phyloP scores from a whole-genome alignment of 345 rosid genomes.

The Acer yangbiense region DNA sequence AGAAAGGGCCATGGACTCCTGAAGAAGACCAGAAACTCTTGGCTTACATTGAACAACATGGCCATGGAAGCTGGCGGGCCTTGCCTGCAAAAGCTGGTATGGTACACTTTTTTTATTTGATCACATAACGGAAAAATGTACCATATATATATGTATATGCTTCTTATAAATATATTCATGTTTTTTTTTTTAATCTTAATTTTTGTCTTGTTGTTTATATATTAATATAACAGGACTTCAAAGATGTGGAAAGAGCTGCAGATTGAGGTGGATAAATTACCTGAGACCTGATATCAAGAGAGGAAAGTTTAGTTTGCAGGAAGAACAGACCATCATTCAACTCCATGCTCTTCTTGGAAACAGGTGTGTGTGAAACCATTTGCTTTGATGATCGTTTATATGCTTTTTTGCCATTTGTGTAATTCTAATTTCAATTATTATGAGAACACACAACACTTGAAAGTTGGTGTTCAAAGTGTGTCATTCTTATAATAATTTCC shows the following conservation, averaged over 20 bases:
- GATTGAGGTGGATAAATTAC: conserved; percentile 68
- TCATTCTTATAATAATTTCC: neutral
- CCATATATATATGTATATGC: neutral
- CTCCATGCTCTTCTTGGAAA: conserved; percentile 64
- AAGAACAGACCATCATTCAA: conserved; percentile 59
- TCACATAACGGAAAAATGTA: neutral
- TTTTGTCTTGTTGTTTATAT: neutral
- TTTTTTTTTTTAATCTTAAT: too few relatives aligned
- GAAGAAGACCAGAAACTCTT: conserved; percentile 64
- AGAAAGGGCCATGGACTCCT: conserved; percentile 69
- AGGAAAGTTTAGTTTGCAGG: conserved; percentile 56
- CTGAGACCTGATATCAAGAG: conserved; percentile 61
- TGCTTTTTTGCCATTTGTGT: too few relatives aligned
- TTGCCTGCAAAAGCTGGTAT: conserved; percentile 56
- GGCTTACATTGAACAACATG: conserved; percentile 50
- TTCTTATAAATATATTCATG: too few relatives aligned
- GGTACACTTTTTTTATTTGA: conserved; percentile 23
- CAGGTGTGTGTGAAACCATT: conserved; percentile 29
- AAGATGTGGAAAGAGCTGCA: conserved; percentile 68
- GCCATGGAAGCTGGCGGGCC: conserved; percentile 61
- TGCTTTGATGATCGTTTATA: neutral
- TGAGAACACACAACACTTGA: neutral
- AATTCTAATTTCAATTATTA: too few relatives aligned
- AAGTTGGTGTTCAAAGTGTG: neutral
- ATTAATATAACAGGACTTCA: conserved; percentile 41